phyloP scores from a whole-genome alignment of 1,284 basidiomycete genomes.

The Amylostereum chailletii region DNA sequence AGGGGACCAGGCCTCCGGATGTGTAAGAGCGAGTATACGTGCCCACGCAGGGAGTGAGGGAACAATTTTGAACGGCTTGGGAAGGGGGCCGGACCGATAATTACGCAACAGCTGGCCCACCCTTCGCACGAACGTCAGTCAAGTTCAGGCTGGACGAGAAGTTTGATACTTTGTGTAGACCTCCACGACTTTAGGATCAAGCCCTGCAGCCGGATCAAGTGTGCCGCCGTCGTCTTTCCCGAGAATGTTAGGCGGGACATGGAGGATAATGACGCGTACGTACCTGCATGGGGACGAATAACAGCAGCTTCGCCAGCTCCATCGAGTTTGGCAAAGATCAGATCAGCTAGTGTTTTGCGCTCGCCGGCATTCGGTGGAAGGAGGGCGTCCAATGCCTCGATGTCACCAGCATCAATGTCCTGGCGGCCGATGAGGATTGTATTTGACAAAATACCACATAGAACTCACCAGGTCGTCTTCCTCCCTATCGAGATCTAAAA shows the following conservation, averaged over 20 bases:
- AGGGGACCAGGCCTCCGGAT: conserved; percentile 91
- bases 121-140: conserved; percentile 30
- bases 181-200: conserved; percentile 95
- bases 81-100: conserved; percentile 93
- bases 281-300: conserved; percentile 55
- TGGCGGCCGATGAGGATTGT: conserved; percentile 22
- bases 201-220: conserved; percentile 83
- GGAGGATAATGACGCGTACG: conserved; percentile 5
- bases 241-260: conserved; percentile 4
- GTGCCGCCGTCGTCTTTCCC: conserved; percentile 30
- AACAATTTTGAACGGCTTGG: conserved; percentile 98
- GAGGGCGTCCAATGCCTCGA: conserved; percentile 77
- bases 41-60: conserved; percentile 96
- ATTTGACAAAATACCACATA: neutral
- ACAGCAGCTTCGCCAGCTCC: conserved; percentile 41
- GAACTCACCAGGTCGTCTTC: conserved; percentile 23
- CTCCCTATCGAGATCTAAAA: conserved; percentile 37
- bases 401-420: conserved; percentile 87
- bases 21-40: conserved; percentile 88
- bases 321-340: conserved; percentile 91
- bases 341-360: conserved; percentile 84
- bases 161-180: conserved; percentile 82
- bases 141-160: neutral
- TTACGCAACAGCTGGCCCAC: conserved; percentile 81
- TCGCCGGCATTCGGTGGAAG: conserved; percentile 65